Conservation (phyloP, 257 asterid species). For the Rhazya stricta region DNA sequence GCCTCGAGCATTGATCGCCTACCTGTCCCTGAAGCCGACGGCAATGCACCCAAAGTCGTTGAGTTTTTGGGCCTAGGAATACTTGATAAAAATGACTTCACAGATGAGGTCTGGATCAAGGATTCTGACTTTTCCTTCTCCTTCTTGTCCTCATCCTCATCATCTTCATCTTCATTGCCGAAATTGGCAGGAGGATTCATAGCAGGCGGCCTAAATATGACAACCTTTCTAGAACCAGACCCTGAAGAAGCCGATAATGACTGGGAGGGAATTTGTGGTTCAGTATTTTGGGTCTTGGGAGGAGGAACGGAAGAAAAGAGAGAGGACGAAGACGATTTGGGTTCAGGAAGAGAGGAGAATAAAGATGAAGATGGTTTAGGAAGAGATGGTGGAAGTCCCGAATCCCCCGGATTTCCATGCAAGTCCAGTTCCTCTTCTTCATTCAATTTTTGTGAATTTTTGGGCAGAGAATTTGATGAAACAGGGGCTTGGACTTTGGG, state of each 20-base stretch:
- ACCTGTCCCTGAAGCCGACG: slow-evolving; percentile 54
- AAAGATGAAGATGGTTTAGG: slow-evolving; percentile 40
- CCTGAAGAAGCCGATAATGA: slow-evolving; percentile 13
- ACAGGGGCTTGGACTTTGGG: slow-evolving; percentile 6
- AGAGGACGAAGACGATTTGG: slow-evolving; percentile 42
- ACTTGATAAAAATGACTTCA: slow-evolving; percentile 46
- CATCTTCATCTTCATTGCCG: slow-evolving; percentile 21
- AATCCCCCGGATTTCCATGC: background rate
- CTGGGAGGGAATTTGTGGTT: slow-evolving; percentile 7
- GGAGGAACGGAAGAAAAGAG: slow-evolving; percentile 38
- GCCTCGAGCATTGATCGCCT: slow-evolving; percentile 71
- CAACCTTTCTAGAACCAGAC: slow-evolving; percentile 46
- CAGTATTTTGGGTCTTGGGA: slow-evolving; percentile 21
- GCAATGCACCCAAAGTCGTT: slow-evolving; percentile 52
- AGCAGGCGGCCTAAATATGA: slow-evolving; percentile 82
- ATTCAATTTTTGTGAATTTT: background rate
- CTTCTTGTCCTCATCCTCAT: slow-evolving; percentile 46
- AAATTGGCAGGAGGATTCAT: slow-evolving; percentile 23
- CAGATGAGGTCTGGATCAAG: slow-evolving; percentile 38
- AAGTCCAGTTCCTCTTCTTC: background rate
- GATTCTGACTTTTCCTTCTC: slow-evolving; percentile 50
- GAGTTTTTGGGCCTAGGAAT: slow-evolving; percentile 84
- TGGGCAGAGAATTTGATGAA: background rate
- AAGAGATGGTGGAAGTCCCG: background rate
- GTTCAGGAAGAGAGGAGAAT: slow-evolving; percentile 52